A percentile compares a stretch with the other conserved stretches of the same genome.
phyloP scores from a whole-genome alignment of 2,329 filamentous ascomycete genomes.

The Trichophyton simii region DNA sequence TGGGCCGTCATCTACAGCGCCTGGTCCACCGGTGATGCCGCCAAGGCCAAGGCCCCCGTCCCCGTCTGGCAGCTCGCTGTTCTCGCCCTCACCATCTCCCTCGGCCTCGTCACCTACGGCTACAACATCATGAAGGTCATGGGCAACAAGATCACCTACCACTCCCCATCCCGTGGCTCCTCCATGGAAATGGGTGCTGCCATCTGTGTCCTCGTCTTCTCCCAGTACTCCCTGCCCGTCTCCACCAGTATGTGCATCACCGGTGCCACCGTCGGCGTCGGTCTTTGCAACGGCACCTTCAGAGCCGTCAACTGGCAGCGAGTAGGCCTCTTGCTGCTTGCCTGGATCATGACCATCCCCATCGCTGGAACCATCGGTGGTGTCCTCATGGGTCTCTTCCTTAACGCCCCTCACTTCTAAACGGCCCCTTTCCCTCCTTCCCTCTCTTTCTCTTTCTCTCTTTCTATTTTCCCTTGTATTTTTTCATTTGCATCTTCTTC shows the following conservation, averaged over 20 bases:
- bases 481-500: neutral
- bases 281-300: conserved; percentile 59
- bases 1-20: conserved; percentile 60
- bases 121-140: conserved; percentile 83
- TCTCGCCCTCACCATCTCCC: conserved; percentile 48
- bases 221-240: conserved; percentile 61
- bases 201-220: conserved; percentile 64
- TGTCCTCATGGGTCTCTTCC: conserved; percentile 39
- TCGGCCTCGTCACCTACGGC: conserved; percentile 61
- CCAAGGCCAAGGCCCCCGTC: conserved; percentile 51
- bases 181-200: conserved; percentile 74
- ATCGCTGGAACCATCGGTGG: conserved; percentile 47
- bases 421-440: neutral
- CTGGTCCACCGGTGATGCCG: conserved; percentile 51
- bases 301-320: conserved; percentile 67
- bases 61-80: conserved; percentile 68
- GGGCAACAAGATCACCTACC: conserved; percentile 69
- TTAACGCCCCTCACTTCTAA: conserved; percentile 49
- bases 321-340: conserved; percentile 53
- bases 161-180: conserved; percentile 42
- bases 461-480: neutral
- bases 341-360: conserved; percentile 55
- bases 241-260: conserved; percentile 73
- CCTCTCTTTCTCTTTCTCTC: neutral
- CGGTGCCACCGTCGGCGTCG: conserved; percentile 64